Conservation (phyloP, 495 filamentous ascomycete species). For the Xylaria acuta region DNA sequence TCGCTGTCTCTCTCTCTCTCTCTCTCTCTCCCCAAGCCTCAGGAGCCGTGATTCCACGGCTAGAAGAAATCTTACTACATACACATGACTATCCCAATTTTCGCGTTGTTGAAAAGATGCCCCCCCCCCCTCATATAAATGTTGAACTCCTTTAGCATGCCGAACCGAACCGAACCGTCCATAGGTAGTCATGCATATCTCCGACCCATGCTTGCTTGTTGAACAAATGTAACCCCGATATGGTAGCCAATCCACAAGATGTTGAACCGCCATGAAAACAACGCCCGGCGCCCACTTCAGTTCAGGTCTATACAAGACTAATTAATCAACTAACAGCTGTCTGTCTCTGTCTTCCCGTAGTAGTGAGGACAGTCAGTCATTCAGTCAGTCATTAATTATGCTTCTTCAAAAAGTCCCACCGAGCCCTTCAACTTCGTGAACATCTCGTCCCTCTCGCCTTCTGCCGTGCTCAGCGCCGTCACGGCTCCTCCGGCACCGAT, state of each 20-base stretch:
- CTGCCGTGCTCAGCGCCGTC: constrained; percentile 75
- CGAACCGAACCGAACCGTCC: not conserved
- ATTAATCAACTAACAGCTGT: too few relatives aligned
- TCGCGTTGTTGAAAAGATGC: constrained; percentile 21
- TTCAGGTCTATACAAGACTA: not conserved
- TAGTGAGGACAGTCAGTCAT: too few relatives aligned
- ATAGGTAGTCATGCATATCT: not conserved
- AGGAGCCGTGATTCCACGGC: not conserved
- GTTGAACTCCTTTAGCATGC: constrained; percentile 16
- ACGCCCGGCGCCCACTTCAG: not conserved
- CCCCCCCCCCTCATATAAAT: not conserved
- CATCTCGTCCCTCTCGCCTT: constrained; percentile 93
- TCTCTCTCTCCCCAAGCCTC: too few relatives aligned
- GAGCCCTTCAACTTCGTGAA: constrained; percentile 76
- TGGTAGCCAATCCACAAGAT: not conserved
- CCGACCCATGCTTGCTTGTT: constrained; percentile 3
- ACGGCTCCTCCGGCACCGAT: constrained; percentile 90
- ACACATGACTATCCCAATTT: not conserved
- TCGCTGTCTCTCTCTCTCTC: not conserved
- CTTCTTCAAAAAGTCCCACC: constrained; percentile 59
- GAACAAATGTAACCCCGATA: not conserved
- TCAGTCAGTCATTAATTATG: too few relatives aligned
- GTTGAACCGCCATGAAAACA: constrained; percentile 12
- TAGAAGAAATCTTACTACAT: not conserved
- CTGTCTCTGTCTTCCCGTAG: too few relatives aligned